These are phyloP conservation scores for Yarrowia sp. DNA, from an alignment of 805 yeast genomes.

Conservation along the genomic window DNA sequence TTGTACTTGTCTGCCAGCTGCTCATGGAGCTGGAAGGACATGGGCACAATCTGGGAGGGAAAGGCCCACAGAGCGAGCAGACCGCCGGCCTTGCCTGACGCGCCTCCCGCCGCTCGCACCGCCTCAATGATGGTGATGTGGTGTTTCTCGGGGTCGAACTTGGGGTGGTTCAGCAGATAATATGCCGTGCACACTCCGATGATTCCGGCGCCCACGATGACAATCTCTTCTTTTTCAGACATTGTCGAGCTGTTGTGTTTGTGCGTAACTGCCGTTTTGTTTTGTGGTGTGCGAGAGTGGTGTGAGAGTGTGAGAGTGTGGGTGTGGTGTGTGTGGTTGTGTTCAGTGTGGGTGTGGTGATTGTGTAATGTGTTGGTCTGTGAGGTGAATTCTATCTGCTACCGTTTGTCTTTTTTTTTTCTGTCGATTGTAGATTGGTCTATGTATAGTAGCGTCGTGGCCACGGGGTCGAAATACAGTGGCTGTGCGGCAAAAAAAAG, in stretches of 20 bases:
- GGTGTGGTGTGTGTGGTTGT: neutral
- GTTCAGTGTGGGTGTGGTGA: neutral
- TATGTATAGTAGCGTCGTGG: neutral
- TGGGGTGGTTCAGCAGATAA: constrained; percentile 78
- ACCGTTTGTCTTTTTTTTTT: neutral
- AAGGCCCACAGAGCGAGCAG: constrained; percentile 93
- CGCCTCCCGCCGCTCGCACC: constrained; percentile 94
- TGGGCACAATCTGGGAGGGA: constrained; percentile 89
- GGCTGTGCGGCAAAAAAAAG: neutral
- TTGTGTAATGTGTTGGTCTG: neutral
- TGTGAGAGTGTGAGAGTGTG: neutral
- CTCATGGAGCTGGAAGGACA: constrained; percentile 82
- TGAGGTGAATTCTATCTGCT: neutral
- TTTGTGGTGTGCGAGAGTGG: neutral
- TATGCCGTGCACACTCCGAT: constrained; percentile 95
- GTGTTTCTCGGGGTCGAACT: constrained; percentile 65
- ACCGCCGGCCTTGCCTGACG: constrained; percentile 97
- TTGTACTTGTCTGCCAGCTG: constrained; percentile 72
- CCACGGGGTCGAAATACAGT: neutral
- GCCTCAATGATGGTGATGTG: constrained; percentile 85
- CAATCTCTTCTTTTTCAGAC: constrained; percentile 59
- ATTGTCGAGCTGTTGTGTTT: neutral
- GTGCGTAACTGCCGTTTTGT: neutral
- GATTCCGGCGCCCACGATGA: constrained; percentile 86
- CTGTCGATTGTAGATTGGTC: neutral